Percentiles rank a stretch among this genome's conserved stretches.
phyloP scores from a whole-genome alignment of 805 yeast genomes.

The Saccharomycopsis guyanensis region DNA sequence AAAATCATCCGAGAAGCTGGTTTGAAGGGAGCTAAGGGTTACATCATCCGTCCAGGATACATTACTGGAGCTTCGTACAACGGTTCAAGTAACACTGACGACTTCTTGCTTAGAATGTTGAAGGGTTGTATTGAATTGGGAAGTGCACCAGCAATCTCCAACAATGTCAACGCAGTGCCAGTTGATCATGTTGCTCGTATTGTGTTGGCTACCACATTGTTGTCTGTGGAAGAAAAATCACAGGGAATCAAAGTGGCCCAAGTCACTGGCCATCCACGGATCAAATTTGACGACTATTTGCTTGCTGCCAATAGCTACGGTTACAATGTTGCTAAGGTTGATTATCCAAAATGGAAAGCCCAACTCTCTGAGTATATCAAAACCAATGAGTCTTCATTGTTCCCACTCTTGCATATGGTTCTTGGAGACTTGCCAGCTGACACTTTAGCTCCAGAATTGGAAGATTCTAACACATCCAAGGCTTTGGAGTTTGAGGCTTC shows the following conservation, averaged over 20 bases:
- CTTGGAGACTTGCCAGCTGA: conserved; percentile 84
- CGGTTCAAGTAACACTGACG: conserved; percentile 95
- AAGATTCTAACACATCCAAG: conserved; percentile 74
- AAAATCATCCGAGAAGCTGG: conserved; percentile 85
- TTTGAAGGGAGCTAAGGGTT: conserved; percentile 75
- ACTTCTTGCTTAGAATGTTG: conserved; percentile 86
- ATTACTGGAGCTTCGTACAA: conserved; percentile 78
- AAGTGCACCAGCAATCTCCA: conserved; percentile 64
- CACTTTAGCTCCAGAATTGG: conserved; percentile 93
- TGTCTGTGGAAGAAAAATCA: conserved; percentile 23
- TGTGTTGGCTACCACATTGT: conserved; percentile 73
- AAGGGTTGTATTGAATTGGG: conserved; percentile 93
- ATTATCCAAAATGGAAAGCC: conserved; percentile 73
- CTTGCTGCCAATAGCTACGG: conserved; percentile 63
- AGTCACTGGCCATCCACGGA: conserved; percentile 96
- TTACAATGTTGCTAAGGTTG: conserved; percentile 51
- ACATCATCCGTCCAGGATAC: conserved; percentile 92
- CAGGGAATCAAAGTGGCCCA: conserved; percentile 69
- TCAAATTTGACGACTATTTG: conserved; percentile 68
- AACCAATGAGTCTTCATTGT: conserved; percentile 65
- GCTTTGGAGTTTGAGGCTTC: conserved; percentile 53
- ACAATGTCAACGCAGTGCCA: conserved; percentile 92
- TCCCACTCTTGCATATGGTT: conserved; percentile 90
- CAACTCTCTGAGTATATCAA: conserved; percentile 70
- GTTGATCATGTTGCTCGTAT: conserved; percentile 97